These are phyloP conservation scores for Penicillium sp. DNA, from an alignment of 2,329 filamentous ascomycete genomes.

Conservation along the genomic window DNA sequence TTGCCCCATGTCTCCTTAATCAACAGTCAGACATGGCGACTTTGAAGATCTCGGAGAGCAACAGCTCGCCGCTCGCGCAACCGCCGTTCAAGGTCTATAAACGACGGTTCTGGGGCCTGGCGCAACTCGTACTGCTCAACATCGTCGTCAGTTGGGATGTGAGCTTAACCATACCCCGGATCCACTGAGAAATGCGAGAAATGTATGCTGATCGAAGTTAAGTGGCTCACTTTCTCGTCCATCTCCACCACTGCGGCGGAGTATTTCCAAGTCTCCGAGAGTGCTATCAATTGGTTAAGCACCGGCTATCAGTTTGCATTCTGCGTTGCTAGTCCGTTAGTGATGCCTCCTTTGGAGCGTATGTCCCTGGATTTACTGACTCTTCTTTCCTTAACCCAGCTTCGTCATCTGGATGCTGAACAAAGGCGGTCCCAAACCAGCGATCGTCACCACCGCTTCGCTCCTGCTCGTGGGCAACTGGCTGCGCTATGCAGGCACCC, in stretches of 20 bases:
- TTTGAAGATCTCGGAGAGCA: constrained; percentile 4
- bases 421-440: constrained; percentile 69
- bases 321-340: constrained; percentile 64
- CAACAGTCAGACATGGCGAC: constrained; percentile 4
- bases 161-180: constrained; percentile 39
- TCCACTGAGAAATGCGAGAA: background rate
- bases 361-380: background rate
- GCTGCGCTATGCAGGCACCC: constrained; percentile 77
- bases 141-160: constrained; percentile 95
- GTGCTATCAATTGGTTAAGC: constrained; percentile 86
- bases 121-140: constrained; percentile 82
- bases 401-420: constrained; percentile 74
- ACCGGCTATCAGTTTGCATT: constrained; percentile 87
- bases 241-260: constrained; percentile 69
- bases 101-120: constrained; percentile 82
- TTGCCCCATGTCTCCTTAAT: background rate
- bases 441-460: constrained; percentile 70
- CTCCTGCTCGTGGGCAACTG: constrained; percentile 83
- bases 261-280: constrained; percentile 74
- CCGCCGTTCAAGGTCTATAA: constrained; percentile 65
- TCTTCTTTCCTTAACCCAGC: constrained; percentile 19
- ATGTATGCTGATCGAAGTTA: constrained; percentile 31
- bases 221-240: constrained; percentile 92
- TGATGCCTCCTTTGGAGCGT: constrained; percentile 13
- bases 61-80: constrained; percentile 17